Base-by-base conservation (phyloP, 768 basidiomycete species). In the Pisolithus tinctorius region DNA sequence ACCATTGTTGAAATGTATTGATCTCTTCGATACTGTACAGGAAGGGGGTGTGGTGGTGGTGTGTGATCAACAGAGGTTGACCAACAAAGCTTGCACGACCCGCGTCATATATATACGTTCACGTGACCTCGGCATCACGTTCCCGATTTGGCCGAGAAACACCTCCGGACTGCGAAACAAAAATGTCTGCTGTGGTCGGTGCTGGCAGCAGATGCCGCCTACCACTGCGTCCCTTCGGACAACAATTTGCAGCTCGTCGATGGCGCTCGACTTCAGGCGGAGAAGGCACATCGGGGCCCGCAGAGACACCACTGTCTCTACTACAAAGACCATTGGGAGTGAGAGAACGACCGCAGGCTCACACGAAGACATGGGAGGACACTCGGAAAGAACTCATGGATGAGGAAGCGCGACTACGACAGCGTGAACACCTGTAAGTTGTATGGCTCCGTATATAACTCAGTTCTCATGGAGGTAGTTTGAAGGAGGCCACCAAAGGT, bases 301-400 rank as follows among this genome's bases (percentile, higher is more conserved):
- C 40, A 0, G 55, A 58, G 37, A 47, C 52, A 43, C 58, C 63
- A 23, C 62, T 74, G n/a, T 54, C 63, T 13, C 53, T 76, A 29
- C 68, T 89, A 27, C 74, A 71, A 50, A 70, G 87, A 20, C 90
- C 93, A 8, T 71, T 94, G 9, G 93, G 93, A n/a, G 77, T 93
- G 34, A 69, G 71, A 39, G 79, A 85, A 50, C 73, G 75, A 23
- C 93, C 92, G 1, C 78, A 76, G 6, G 81, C 86, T 7, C 64
- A 76, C 11, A 62, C 66, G 39, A 81, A 77, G 63, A 77, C 82
- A 43, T 77, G 80, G 71, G 74, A 77, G 25, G 78, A 87, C 51
- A 79, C 74, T 53, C 74, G 79, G 58, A 81, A 82, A 50, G 84
- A 89, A 43, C 66, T 88, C 44, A 65, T 93, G 66, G 81, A 93